Evolutionary conservation across 78 protist genomes (phyloP).

Genomic region (Chrysochromulina tobinii): DNA sequence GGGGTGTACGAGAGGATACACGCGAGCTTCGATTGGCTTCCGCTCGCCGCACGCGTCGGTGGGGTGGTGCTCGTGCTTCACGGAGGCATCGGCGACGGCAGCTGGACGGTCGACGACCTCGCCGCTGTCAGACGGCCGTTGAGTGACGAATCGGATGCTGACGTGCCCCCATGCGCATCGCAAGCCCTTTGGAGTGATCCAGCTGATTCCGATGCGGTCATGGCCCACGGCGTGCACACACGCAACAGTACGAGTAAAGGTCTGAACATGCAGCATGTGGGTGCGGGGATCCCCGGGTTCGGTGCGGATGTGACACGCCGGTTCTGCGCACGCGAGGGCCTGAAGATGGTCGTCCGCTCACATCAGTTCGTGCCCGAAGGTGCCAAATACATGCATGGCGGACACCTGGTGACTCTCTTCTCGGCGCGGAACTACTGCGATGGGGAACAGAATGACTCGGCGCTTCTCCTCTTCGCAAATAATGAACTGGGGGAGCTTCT

Average conservation of each 20-base stretch:
- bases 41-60: conserved; percentile 27
- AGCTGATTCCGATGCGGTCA: neutral
- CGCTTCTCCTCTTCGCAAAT: conserved; percentile 3
- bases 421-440: conserved; percentile 20
- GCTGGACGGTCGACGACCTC: neutral
- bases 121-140: conserved; percentile 20
- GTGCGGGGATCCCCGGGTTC: neutral
- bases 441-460: neutral
- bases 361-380: conserved; percentile 7
- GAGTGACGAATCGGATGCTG: conserved; percentile 44
- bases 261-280: neutral
- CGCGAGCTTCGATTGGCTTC: conserved; percentile 41
- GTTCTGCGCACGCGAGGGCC: neutral
- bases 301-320: neutral
- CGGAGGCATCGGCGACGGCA: conserved; percentile 51
- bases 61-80: conserved; percentile 30
- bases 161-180: too few relatives aligned
- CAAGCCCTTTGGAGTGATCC: conserved; percentile 64
- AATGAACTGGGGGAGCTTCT: too few relatives aligned
- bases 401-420: conserved; percentile 7
- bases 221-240: neutral
- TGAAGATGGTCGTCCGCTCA: neutral
- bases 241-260: too few relatives aligned
- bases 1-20: neutral
- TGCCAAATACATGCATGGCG: conserved; percentile 1